phyloP scores from a whole-genome alignment of 2,329 filamentous ascomycete genomes.

The Claviceps pusilla region DNA sequence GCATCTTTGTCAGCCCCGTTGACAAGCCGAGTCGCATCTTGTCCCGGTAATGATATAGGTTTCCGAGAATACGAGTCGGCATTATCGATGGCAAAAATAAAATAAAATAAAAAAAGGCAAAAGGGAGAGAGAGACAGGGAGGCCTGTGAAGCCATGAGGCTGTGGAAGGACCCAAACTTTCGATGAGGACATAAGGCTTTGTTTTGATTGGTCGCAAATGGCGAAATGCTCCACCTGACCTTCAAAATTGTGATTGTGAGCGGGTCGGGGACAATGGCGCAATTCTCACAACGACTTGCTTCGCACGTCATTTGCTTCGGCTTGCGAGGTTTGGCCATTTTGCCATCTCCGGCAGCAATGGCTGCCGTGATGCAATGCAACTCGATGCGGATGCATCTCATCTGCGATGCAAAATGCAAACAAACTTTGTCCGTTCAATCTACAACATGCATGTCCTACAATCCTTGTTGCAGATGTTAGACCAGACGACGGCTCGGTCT shows the following conservation, averaged over 20 bases:
- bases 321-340: background rate
- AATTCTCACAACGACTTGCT: background rate
- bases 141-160: background rate
- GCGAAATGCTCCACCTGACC: background rate
- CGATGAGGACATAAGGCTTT: background rate
- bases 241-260: background rate
- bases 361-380: background rate
- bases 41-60: no score
- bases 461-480: background rate
- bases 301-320: conserved; percentile 4
- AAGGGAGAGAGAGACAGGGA: background rate
- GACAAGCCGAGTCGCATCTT: background rate
- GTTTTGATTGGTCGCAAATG: background rate
- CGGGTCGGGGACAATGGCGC: conserved; percentile 2
- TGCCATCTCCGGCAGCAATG: background rate
- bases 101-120: background rate
- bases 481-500: background rate
- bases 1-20: background rate
- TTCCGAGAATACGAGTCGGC: background rate
- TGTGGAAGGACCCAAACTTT: background rate
- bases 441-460: background rate
- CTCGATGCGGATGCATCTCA: background rate
- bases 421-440: background rate
- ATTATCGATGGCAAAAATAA: background rate
- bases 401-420: background rate